phyloP scores from a whole-genome alignment of 2,329 filamentous ascomycete species.

The Exophiala bonariae region DNA sequence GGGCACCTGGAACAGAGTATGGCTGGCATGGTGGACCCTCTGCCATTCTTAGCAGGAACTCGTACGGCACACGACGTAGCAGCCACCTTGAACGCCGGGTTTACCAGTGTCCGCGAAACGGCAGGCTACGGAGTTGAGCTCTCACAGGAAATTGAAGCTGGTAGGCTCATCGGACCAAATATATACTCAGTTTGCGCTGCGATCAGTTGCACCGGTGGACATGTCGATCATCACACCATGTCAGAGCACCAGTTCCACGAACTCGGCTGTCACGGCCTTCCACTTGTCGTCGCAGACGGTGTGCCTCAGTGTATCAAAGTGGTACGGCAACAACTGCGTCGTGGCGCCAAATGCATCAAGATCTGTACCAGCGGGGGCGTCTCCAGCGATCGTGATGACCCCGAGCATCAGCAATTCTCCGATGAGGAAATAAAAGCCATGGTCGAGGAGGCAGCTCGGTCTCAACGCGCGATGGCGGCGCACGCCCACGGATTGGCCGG shows the following conservation, averaged over 20 bases:
- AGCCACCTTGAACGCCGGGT: conserved; percentile 81
- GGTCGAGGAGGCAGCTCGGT: conserved; percentile 48
- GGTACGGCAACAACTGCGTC: conserved; percentile 55
- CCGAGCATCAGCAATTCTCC: conserved; percentile 59
- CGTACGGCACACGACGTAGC: conserved; percentile 69
- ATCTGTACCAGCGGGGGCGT: conserved; percentile 62
- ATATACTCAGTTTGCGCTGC: conserved; percentile 1
- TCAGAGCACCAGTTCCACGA: conserved; percentile 1
- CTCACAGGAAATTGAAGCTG: conserved; percentile 1
- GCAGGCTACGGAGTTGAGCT: conserved; percentile 1
- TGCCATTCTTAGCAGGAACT: background rate
- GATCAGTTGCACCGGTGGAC: background rate
- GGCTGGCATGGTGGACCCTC: background rate
- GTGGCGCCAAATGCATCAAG: conserved; percentile 62
- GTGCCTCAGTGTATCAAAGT: conserved; percentile 55
- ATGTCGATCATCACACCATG: conserved; percentile 1
- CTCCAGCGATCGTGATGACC: conserved; percentile 54
- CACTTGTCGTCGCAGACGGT: conserved; percentile 41
- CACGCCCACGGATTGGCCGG: conserved; percentile 59
- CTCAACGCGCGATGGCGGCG: conserved; percentile 54
- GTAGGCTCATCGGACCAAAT: background rate
- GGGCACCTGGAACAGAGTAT: conserved; percentile 28
- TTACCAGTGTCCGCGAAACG: conserved; percentile 71
- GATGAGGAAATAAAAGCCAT: conserved; percentile 58
- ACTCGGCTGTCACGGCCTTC: conserved; percentile 1